Evolutionary conservation across 1,284 basidiomycete species (phyloP).

Genomic region (Fomitopsis pinicola): DNA sequence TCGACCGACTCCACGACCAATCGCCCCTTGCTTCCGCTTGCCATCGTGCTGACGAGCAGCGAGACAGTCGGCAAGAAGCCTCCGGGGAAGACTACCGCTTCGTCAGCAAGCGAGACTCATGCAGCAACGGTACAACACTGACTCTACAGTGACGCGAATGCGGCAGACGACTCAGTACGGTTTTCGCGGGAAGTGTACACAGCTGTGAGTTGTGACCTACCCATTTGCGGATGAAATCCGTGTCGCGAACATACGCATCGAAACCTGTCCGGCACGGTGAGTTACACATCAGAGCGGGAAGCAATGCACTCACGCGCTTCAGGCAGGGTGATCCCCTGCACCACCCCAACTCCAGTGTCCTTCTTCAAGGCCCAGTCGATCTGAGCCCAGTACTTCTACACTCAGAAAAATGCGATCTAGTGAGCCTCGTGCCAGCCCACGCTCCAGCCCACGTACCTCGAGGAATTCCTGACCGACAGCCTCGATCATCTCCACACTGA

Average conservation of each 20-base stretch:
- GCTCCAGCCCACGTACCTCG: conserved; percentile 26
- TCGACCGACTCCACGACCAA: conserved; percentile 68
- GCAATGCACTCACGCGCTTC: conserved; percentile 52
- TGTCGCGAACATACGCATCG: conserved; percentile 52
- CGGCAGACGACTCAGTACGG: not conserved
- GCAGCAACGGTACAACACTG: not conserved
- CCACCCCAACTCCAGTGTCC: conserved; percentile 59
- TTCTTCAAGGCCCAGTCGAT: conserved; percentile 71
- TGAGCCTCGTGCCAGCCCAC: too few relatives aligned
- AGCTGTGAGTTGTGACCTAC: conserved; percentile 28
- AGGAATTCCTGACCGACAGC: conserved; percentile 70
- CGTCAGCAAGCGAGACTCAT: not conserved
- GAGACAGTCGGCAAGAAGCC: conserved; percentile 72
- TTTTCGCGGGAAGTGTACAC: not conserved
- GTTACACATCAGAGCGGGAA: not conserved
- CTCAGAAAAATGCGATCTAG: too few relatives aligned
- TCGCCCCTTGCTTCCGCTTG: conserved; percentile 50
- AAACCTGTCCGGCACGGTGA: conserved; percentile 36
- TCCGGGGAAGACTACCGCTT: conserved; percentile 66
- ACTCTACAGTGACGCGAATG: not conserved
- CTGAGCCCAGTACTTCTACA: conserved; percentile 52
- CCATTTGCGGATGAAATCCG: conserved; percentile 83
- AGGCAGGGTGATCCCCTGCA: conserved; percentile 80
- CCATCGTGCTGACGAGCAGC: conserved; percentile 52
- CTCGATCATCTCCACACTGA: conserved; percentile 82